phyloP scores from a whole-genome alignment of 2,329 filamentous ascomycete genomes.

The Neodidymelliopsis sp. region DNA sequence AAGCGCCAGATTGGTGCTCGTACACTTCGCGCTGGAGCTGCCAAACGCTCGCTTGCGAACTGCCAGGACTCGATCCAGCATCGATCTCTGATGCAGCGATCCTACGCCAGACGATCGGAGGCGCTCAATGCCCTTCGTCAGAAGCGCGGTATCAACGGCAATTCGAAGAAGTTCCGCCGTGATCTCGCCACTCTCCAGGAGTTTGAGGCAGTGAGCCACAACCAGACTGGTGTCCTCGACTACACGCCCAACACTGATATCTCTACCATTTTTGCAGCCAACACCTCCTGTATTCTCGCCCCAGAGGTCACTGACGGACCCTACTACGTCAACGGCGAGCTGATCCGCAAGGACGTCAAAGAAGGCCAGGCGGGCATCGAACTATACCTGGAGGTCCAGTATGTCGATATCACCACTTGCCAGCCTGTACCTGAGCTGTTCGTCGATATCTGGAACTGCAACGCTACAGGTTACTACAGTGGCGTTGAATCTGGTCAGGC shows the following conservation, averaged over 20 bases:
- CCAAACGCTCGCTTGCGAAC: constrained; percentile 28
- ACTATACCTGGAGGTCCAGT: constrained; percentile 59
- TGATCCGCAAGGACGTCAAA: constrained; percentile 56
- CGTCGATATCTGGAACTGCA: constrained; percentile 60
- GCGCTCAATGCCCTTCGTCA: constrained; percentile 27
- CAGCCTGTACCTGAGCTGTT: constrained; percentile 56
- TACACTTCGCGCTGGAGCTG: constrained; percentile 25
- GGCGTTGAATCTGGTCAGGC: constrained; percentile 56
- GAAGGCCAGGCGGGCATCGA: constrained; percentile 57
- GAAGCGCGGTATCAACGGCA: constrained; percentile 35
- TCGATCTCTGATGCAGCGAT: constrained; percentile 27
- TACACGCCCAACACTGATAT: constrained; percentile 22
- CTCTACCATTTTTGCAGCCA: constrained; percentile 28
- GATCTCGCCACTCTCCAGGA: constrained; percentile 41
- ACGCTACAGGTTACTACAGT: constrained; percentile 44
- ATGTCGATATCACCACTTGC: constrained; percentile 61
- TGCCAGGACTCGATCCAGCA: constrained; percentile 31
- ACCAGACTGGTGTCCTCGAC: constrained; percentile 33
- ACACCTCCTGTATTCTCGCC: constrained; percentile 35
- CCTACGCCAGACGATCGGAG: constrained; percentile 29
- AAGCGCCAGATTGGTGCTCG: constrained; percentile 41
- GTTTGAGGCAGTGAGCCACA: constrained; percentile 41
- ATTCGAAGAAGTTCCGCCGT: constrained; percentile 34
- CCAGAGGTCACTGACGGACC: constrained; percentile 36
- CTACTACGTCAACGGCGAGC: constrained; percentile 56